These are phyloP conservation scores for Kazachstania africana DNA, from an alignment of 805 yeast species.

Conservation along the genomic window DNA sequence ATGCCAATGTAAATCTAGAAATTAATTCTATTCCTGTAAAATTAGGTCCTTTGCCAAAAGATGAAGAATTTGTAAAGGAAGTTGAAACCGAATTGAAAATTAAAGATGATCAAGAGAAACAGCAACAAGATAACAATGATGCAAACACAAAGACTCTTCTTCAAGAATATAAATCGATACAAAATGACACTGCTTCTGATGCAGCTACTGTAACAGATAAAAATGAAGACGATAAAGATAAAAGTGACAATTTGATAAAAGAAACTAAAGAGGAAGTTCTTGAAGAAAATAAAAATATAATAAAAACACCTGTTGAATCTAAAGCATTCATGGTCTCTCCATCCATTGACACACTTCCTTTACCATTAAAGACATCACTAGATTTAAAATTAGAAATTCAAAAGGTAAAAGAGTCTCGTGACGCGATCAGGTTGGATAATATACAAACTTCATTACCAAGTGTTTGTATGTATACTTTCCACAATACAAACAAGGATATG, in stretches of 20 bases:
- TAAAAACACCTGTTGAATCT: constrained; percentile 26
- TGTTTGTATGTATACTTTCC: constrained; percentile 96
- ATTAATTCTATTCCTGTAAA: constrained; percentile 40
- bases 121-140: constrained; percentile 8
- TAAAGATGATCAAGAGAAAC: constrained; percentile 55
- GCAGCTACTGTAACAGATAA: constrained; percentile 3
- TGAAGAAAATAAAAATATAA: constrained; percentile 1
- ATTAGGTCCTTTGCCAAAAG: constrained; percentile 77
- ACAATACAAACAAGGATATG: constrained; percentile 82
- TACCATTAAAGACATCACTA: constrained; percentile 70
- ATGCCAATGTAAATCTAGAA: constrained; percentile 17
- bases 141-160: constrained; percentile 31
- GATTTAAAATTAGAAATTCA: constrained; percentile 73
- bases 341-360: constrained; percentile 59
- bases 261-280: neutral
- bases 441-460: constrained; percentile 79
- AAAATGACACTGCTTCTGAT: constrained; percentile 29
- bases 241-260: constrained; percentile 1
- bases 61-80: constrained; percentile 74
- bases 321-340: constrained; percentile 48
- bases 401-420: constrained; percentile 71
- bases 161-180: constrained; percentile 53
- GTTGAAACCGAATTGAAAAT: constrained; percentile 72
- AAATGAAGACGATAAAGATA: constrained; percentile 5
- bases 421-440: constrained; percentile 55